Percentiles rank a stretch among this genome's conserved stretches.
Evolutionary conservation across 768 basidiomycete genomes (phyloP).

Genomic region (Coprinopsis sp.): DNA sequence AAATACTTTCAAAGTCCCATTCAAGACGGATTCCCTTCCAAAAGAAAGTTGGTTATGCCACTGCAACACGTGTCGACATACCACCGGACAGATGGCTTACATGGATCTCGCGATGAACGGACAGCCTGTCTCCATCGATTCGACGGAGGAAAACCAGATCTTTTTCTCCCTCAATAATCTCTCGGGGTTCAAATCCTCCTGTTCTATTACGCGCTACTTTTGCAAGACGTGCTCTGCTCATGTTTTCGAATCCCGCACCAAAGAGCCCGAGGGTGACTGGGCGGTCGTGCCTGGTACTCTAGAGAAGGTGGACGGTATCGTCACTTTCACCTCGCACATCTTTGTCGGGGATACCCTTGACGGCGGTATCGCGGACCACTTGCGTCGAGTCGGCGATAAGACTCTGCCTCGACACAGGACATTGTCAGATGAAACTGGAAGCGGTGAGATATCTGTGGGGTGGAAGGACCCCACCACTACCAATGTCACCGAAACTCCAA

Average conservation of each 20-base stretch:
- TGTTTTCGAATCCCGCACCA: constrained; percentile 12
- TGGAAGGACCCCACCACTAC: constrained; percentile 14
- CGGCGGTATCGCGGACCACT: constrained; percentile 27
- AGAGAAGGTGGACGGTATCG: constrained; percentile 22
- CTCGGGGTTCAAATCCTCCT: constrained; percentile 13
- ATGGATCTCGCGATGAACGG: constrained; percentile 11
- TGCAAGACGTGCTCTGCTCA: constrained; percentile 27
- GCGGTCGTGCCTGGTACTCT: constrained; percentile 22
- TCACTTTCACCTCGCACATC: constrained; percentile 20
- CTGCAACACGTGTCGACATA: constrained; percentile 26
- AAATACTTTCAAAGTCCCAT: constrained; percentile 22
- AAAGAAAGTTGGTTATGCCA: constrained; percentile 23
- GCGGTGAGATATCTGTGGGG: constrained; percentile 14
- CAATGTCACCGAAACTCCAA: constrained; percentile 3
- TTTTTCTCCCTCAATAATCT: background rate
- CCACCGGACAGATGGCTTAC: constrained; percentile 23
- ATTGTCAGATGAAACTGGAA: constrained; percentile 17
- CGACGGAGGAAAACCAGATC: background rate
- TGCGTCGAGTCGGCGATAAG: constrained; percentile 14
- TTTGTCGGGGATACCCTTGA: constrained; percentile 27
- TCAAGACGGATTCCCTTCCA: constrained; percentile 20
- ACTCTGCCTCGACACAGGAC: constrained; percentile 4
- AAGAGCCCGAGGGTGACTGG: too few species aligned
- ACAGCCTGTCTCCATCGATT: background rate
- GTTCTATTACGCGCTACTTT: constrained; percentile 24